A percentile compares a stretch with the other conserved stretches of the same genome.
Evolutionary conservation across 768 basidiomycete species (phyloP).

Genomic region (Boletus vinaceobasis): DNA sequence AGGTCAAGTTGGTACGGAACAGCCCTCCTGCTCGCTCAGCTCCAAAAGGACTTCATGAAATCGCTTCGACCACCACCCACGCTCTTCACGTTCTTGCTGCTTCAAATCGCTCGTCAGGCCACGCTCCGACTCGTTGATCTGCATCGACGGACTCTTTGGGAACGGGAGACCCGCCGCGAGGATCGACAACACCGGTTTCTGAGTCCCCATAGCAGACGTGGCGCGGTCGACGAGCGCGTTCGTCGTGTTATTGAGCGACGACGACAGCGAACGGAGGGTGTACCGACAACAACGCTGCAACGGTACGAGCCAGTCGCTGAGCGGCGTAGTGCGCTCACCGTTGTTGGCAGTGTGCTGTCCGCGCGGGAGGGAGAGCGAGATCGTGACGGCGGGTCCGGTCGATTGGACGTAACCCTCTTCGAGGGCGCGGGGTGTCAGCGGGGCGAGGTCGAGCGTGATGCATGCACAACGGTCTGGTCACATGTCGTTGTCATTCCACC

Average conservation of each 20-base stretch:
- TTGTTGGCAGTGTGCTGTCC: background rate
- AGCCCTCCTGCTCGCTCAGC: constrained; percentile 35
- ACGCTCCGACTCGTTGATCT: constrained; percentile 38
- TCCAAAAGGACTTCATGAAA: constrained; percentile 64
- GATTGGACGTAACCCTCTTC: constrained; percentile 36
- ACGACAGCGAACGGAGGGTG: constrained; percentile 43
- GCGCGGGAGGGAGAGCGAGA: constrained; percentile 37
- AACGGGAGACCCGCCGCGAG: constrained; percentile 50
- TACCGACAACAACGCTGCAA: constrained; percentile 51
- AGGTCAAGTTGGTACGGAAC: background rate
- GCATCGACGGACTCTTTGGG: constrained; percentile 72
- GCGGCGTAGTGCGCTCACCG: background rate
- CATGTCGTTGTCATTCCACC: too few relatives aligned
- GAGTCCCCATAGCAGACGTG: constrained; percentile 27
- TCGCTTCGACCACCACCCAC: constrained; percentile 70
- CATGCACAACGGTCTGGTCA: constrained; percentile 25
- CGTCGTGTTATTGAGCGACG: constrained; percentile 28
- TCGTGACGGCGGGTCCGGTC: constrained; percentile 29
- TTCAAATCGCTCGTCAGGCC: constrained; percentile 25
- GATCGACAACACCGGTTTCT: constrained; percentile 37
- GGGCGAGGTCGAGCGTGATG: constrained; percentile 50
- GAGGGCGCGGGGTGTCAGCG: constrained; percentile 40
- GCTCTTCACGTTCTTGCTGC: constrained; percentile 59
- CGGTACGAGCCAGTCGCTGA: constrained; percentile 44
- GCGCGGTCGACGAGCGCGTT: constrained; percentile 26